A percentile compares a stretch with the other conserved stretches of the same genome.
Conservation (phyloP, 192 early-diverging fungal species). For the Chytriomyces hyalinus region DNA sequence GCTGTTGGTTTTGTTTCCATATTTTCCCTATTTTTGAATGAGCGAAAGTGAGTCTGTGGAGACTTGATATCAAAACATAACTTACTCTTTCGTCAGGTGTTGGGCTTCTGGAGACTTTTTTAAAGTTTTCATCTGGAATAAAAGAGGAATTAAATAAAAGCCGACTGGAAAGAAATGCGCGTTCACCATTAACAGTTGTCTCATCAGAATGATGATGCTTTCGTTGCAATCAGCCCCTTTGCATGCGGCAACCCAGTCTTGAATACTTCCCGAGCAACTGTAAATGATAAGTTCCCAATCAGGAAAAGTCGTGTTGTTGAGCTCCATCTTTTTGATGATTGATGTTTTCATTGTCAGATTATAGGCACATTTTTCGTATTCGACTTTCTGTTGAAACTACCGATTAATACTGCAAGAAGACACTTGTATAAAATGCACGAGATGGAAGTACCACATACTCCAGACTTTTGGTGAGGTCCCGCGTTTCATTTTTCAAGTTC, state of each 20-base stretch:
- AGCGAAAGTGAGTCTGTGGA: too few species aligned
- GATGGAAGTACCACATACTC: not conserved
- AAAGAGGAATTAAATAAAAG: too few species aligned
- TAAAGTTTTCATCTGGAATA: too few species aligned
- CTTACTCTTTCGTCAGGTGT: too few species aligned
- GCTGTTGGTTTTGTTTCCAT: too few species aligned
- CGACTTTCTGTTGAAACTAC: conserved; percentile 2
- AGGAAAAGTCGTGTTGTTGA: conserved; percentile 32
- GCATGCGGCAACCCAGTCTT: conserved; percentile 51
- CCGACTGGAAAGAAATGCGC: too few species aligned
- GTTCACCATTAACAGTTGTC: conserved; percentile 43
- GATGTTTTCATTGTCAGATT: conserved; percentile 21
- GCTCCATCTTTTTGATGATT: conserved; percentile 27
- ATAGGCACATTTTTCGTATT: not conserved
- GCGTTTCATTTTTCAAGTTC: not conserved
- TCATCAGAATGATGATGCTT: conserved; percentile 51
- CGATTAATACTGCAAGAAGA: not conserved
- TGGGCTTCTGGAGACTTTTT: too few species aligned
- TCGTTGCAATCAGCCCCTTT: conserved; percentile 57
- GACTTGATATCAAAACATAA: too few species aligned
- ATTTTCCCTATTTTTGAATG: too few species aligned
- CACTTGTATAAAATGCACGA: not conserved
- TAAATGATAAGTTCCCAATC: conserved; percentile 59
- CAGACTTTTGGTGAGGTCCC: not conserved
- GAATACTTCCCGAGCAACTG: conserved; percentile 42